Base-by-base conservation (phyloP, 2,329 filamentous ascomycete species). In the Seiridium unicorne region DNA sequence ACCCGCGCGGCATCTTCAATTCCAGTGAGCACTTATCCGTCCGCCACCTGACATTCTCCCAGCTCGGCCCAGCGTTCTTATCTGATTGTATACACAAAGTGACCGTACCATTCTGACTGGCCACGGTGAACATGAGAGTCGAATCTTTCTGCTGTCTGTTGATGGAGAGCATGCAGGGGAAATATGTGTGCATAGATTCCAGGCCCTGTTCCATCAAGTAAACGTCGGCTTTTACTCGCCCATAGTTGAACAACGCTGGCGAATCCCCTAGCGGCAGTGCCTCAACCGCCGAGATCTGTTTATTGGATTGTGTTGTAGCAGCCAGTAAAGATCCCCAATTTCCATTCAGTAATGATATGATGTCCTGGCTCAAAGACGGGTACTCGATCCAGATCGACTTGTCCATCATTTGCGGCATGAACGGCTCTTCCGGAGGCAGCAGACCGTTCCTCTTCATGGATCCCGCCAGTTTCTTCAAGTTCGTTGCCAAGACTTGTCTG, bases 361-460 rank as follows among this genome's bases (percentile, higher is more conserved):
- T 85, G 67, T 94, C 90, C 18, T 90, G 84, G 32, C 88, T 88
- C 63, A 94, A 83, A 8, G 81, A 77, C 0, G 92, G 91, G 68
- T 96, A 95, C 59, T 88, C 83, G 13, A 93, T 72, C 92, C 92
- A 97, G 44, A 96, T 89, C 0, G 85, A 86, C 58, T 91, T 91
- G 70, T 97, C 90, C 62, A 94, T 87, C 1, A 88, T 87, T 68
- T 92, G 90, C 1, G 89, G 89, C n/a, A 93, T 79, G 48, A 88
- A 83, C 0, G 85, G 79, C 53, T 89, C 85, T 58, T 89, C 83
- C 0, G 89, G 84, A 0, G 92, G 89, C 66, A 97, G 80, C 60
- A 95, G 87, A 31, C 88, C 86, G 68, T 96, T 96, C 57, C 91
- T 83, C 72, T 90, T 89, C 89, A 97, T 96, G 1, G 92, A 96